Evolutionary conservation across 306 rosid genomes (phyloP).

Genomic region (Cajanus cajan): DNA sequence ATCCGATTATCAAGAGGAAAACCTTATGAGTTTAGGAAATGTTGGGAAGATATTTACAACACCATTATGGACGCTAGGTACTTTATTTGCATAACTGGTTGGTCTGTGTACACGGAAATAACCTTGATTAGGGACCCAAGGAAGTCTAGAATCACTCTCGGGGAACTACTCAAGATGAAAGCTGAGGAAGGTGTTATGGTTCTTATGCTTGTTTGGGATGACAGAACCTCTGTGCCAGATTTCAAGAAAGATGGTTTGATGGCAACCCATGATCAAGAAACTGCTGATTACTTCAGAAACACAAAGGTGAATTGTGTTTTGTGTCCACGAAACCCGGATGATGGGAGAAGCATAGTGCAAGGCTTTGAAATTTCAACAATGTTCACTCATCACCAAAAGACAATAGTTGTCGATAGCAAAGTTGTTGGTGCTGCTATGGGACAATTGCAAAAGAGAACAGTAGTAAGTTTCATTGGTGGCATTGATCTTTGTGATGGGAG

Average conservation of each 20-base stretch:
- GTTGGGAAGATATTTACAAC: slow-evolving; percentile 82
- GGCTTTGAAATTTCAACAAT: slow-evolving; percentile 56
- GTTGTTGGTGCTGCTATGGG: background rate
- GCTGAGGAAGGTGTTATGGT: slow-evolving; percentile 74
- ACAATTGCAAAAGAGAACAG: slow-evolving; percentile 36
- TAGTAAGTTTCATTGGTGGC: slow-evolving; percentile 74
- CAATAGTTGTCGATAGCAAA: slow-evolving; percentile 56
- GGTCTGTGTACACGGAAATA: slow-evolving; percentile 72
- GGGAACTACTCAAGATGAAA: slow-evolving; percentile 68
- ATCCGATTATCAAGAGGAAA: slow-evolving; percentile 18
- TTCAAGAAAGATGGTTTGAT: slow-evolving; percentile 72
- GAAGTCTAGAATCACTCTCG: slow-evolving; percentile 44
- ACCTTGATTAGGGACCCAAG: slow-evolving; percentile 55
- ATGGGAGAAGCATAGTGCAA: slow-evolving; percentile 59
- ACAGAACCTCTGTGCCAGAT: slow-evolving; percentile 57
- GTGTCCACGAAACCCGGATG: slow-evolving; percentile 74
- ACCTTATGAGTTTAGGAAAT: slow-evolving; percentile 35
- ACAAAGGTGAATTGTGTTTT: slow-evolving; percentile 60
- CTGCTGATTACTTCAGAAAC: slow-evolving; percentile 52
- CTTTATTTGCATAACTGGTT: slow-evolving; percentile 77
- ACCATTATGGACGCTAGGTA: slow-evolving; percentile 60
- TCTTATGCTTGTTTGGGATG: slow-evolving; percentile 87
- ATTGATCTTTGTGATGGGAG: slow-evolving; percentile 92
- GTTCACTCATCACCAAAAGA: slow-evolving; percentile 93
- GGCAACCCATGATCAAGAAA: slow-evolving; percentile 79